phyloP scores from a whole-genome alignment of 768 basidiomycete species.

The Boletus patriciae region DNA sequence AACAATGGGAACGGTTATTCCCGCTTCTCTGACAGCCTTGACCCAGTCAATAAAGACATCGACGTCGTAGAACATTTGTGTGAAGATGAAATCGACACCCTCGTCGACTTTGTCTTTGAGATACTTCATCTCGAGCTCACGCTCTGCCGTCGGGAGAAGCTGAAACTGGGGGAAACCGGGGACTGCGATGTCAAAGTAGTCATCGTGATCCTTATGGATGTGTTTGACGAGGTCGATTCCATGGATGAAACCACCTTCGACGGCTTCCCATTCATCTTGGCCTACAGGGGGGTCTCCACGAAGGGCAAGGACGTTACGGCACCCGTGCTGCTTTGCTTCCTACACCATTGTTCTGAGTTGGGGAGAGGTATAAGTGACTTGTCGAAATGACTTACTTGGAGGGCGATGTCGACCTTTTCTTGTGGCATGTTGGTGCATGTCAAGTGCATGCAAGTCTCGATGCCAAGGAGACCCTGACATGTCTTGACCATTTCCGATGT shows the following conservation, averaged over 20 bases:
- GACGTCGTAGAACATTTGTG: slow-evolving; percentile 97
- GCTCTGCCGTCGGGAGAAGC: slow-evolving; percentile 69
- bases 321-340: slow-evolving; percentile 89
- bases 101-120: slow-evolving; percentile 91
- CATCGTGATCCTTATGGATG: slow-evolving; percentile 77
- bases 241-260: slow-evolving; percentile 86
- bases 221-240: slow-evolving; percentile 91
- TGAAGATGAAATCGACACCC: slow-evolving; percentile 92
- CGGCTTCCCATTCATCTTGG: slow-evolving; percentile 88
- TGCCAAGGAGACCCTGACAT: slow-evolving; percentile 87
- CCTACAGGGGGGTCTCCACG: slow-evolving; percentile 91
- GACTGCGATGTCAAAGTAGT: slow-evolving; percentile 95
- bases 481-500: slow-evolving; percentile 94
- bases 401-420: slow-evolving; percentile 90
- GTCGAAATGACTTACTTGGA: slow-evolving; percentile 57
- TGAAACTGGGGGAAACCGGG: slow-evolving; percentile 90
- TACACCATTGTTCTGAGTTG: slow-evolving; percentile 32
- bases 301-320: slow-evolving; percentile 89
- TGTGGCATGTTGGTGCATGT: slow-evolving; percentile 99
- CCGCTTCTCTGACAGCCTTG: slow-evolving; percentile 73
- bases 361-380: neutral
- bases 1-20: slow-evolving; percentile 86
- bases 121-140: slow-evolving; percentile 74
- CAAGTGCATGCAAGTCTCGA: slow-evolving; percentile 98
- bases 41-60: slow-evolving; percentile 93